phyloP scores from a whole-genome alignment of 805 yeast genomes.

The Alloascoidea africana region DNA sequence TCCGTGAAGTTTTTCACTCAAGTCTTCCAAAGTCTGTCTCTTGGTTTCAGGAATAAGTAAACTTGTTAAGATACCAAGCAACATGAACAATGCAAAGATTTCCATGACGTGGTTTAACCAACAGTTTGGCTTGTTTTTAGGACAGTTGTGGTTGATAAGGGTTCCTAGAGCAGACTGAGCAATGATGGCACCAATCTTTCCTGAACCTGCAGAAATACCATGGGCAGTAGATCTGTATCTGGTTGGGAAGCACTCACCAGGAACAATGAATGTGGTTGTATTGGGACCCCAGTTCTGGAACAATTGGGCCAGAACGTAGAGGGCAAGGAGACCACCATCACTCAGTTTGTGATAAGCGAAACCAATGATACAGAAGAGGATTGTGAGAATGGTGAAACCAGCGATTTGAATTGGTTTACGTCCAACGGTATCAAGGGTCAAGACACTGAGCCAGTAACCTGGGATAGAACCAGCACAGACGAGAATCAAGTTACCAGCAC shows the following conservation, averaged over 20 bases:
- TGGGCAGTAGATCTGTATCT: conserved; percentile 93
- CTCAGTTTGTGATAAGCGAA: conserved; percentile 64
- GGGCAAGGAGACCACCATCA: conserved; percentile 54
- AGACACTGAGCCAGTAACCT: conserved; percentile 81
- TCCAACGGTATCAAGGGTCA: conserved; percentile 68
- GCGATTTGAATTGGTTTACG: conserved; percentile 70
- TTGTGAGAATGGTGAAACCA: conserved; percentile 63
- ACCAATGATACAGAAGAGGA: conserved; percentile 66
- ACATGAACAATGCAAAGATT: conserved; percentile 85
- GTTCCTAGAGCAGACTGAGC: conserved; percentile 86
- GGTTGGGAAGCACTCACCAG: conserved; percentile 89
- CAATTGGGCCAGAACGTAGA: conserved; percentile 71
- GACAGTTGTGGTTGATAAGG: conserved; percentile 64
- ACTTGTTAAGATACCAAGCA: conserved; percentile 53
- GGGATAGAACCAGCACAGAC: conserved; percentile 93
- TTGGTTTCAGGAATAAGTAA: conserved; percentile 78
- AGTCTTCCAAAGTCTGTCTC: conserved; percentile 80
- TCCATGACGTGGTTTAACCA: conserved; percentile 89
- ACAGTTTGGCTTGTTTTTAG: conserved; percentile 46
- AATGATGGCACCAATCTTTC: conserved; percentile 87
- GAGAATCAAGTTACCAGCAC: conserved; percentile 87
- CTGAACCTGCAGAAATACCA: conserved; percentile 86
- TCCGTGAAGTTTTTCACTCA: conserved; percentile 69
- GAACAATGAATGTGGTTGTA: conserved; percentile 79
- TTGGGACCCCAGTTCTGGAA: conserved; percentile 91